Conservation (phyloP, 2,329 filamentous ascomycete genomes). For the Trichoderma sp. region DNA sequence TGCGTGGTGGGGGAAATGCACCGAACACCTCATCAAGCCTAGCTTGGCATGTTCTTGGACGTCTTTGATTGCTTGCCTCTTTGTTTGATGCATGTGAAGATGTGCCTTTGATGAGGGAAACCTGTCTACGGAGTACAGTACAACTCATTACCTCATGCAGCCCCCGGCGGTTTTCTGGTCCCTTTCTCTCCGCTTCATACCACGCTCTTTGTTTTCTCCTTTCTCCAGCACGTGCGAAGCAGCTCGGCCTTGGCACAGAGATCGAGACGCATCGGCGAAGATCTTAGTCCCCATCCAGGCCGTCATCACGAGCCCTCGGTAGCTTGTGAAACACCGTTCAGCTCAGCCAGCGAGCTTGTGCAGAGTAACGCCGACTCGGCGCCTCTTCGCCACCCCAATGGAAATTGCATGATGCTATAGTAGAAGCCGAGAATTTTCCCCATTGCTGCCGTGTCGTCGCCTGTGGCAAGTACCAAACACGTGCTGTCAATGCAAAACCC, state of each 20-base stretch:
- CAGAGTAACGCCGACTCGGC: conserved; percentile 17
- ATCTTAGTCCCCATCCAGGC: neutral
- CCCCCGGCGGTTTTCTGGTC: neutral
- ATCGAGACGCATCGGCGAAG: neutral
- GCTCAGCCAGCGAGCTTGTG: neutral
- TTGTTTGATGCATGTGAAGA: neutral
- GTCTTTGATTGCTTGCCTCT: neutral
- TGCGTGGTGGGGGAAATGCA: neutral
- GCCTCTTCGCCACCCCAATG: neutral
- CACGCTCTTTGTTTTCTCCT: neutral
- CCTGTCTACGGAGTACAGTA: neutral
- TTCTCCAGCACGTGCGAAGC: neutral
- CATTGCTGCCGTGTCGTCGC: neutral
- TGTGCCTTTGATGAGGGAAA: neutral
- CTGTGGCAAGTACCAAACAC: neutral
- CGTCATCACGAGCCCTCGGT: conserved; percentile 13
- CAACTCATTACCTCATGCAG: neutral
- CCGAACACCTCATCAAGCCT: neutral
- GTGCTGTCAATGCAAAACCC: neutral
- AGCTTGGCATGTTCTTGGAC: neutral
- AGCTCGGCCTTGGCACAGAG: neutral
- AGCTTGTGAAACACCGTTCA: conserved; percentile 12
- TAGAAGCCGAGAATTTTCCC: neutral
- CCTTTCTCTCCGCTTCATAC: neutral
- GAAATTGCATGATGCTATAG: neutral